Evolutionary conservation across 2,329 filamentous ascomycete genomes (phyloP), one percentile per base, ranked within the genome.

Genomic region (Diaporthe sp.): DNA sequence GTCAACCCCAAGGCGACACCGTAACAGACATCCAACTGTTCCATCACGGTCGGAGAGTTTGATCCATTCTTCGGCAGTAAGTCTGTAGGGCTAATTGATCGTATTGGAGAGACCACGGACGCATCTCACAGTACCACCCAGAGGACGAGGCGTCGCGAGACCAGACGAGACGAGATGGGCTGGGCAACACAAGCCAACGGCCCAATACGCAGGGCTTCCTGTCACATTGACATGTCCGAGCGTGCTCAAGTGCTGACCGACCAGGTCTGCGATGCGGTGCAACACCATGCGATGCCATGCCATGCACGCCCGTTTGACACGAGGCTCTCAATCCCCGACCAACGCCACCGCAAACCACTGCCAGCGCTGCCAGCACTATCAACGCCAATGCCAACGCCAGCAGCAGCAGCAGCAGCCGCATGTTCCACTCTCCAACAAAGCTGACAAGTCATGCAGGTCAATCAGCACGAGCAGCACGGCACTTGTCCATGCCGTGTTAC

Each of bases 211-310:
- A n/a, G 12, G 7, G 65, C 46, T 68, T 17, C 65, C 46, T 15
- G 46, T 22, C 49, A 69, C 65, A 17, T 39, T 53, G 65, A 69
- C 65, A 55, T 34, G 65, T 55, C 65, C 49, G 65, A 69, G 65
- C 65, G 65, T 55, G 34, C 49, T 55, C 65, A 69, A 69, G 65
- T 55, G 65, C 65, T 69, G 65, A 69, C 61, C 19, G 25, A 6
- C 46, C 44, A 12, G n/a, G 46, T 19, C 13, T 51, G 31, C 28
- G 44, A 12, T 39, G 46, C 31, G 65, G 31, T 53, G 65, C 34
- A 53, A 53, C 31, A 39, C 65, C 5, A 39, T 42, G 65, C 44
- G 28, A 68, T 68, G 62, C 65, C 13, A 39, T 42, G 62, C 62
- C 44, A 53, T 68, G 65, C 46, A 53, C 8, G 46, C 46, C 15